A percentile compares a stretch with the other conserved stretches of the same genome.
phyloP scores from a whole-genome alignment of 176 grass and related monocot species.

The Aegilops sharonensis region DNA sequence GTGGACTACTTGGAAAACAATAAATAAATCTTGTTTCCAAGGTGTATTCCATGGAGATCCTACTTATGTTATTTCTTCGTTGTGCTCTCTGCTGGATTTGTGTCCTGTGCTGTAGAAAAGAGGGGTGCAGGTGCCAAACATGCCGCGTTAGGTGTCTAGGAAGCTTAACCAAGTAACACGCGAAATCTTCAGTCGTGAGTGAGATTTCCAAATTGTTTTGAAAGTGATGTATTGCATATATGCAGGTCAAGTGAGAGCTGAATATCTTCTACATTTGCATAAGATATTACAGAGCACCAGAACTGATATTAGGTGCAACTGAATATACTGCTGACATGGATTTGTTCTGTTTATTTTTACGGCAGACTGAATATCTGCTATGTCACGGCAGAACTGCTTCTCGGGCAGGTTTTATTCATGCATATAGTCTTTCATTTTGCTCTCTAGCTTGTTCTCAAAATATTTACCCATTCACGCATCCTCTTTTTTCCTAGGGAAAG shows the following conservation, averaged over 20 bases:
- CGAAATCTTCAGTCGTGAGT: too few species aligned
- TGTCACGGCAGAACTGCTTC: constrained; percentile 76
- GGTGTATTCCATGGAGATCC: too few species aligned
- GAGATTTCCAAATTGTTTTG: neutral
- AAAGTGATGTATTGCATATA: constrained; percentile 5
- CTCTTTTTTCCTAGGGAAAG: constrained; percentile 94
- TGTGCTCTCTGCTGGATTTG: too few species aligned
- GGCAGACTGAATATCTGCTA: constrained; percentile 46
- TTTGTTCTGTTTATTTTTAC: constrained; percentile 42
- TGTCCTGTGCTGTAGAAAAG: too few species aligned
- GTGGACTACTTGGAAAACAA: too few species aligned
- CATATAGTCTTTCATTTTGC: neutral
- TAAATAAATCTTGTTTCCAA: too few species aligned
- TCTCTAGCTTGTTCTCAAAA: constrained; percentile 17
- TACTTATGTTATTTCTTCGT: too few species aligned
- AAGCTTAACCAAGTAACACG: too few species aligned
- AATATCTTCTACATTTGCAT: constrained; percentile 98
- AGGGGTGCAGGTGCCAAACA: too few species aligned
- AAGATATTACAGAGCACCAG: constrained; percentile 95
- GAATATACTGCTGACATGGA: constrained; percentile 81
- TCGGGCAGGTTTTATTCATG: constrained; percentile 65
- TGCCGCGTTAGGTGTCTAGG: too few species aligned
- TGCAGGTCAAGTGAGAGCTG: constrained; percentile 82
- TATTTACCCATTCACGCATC: constrained; percentile 37
- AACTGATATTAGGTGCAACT: constrained; percentile 88